Base-by-base conservation (phyloP, 1,139 yeast species). In the Citeromyces hawaiiensis region DNA sequence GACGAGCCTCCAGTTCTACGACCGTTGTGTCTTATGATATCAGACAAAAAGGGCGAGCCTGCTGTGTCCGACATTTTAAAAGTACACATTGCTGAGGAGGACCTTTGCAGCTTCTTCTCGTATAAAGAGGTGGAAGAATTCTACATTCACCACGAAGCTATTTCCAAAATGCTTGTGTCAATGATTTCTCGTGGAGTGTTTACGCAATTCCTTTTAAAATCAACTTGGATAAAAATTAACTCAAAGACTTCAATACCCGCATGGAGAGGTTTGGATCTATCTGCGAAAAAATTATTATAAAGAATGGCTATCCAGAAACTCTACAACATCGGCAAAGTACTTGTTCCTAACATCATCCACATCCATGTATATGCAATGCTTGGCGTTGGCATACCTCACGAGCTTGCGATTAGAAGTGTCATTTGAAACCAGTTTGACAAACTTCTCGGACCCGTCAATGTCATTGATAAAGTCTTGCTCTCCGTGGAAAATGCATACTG, bases 401-500 rank as follows among this genome's bases (percentile, higher is more conserved):
- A 48, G 35, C 48, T 48, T 47, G 56, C 55, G 57, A 57, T 70
- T 38, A 53, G 58, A 44, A 50, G 53, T 47, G 40, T 68, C 51
- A 37, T 60, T 46, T 41, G 58, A 59, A 44, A 61, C 56, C 40
- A 65, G 47, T 0, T 56, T 51, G 42, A 63, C 55, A 48, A 79
- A 81, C 43, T 60, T 54, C 46, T 65, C 57, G 6, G 83, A 65
- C 3, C 74, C 82, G 13, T 61, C 61, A 39, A 67, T 61, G 55
- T 72, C 75, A 52, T 80, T 81, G 50, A 83, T 64, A 40, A 49
- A 45, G 55, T 76, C 79, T 33, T 52, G 61, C 14, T 60, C 57
- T 16, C 83, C 83, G 48, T 75, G 83, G 41, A 70, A 49, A 9
- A 82, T 58, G 34, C 77, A 57, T 51, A 31, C 79, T 55, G 51